phyloP scores from a whole-genome alignment of 2,329 filamentous ascomycete species.

The Calonectria fujianensis region DNA sequence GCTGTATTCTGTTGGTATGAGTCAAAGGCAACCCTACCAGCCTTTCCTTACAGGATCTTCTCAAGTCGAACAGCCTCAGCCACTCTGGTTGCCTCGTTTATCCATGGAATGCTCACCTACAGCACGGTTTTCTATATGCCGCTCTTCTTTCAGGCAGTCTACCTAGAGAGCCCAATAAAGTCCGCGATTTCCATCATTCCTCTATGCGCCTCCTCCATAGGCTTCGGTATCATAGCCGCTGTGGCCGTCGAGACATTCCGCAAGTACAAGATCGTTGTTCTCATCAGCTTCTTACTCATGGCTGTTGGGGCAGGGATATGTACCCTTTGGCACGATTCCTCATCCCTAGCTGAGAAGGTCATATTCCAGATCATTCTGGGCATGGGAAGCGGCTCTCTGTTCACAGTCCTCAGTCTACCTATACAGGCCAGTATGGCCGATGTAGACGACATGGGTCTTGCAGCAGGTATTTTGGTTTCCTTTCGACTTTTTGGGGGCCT shows the following conservation, averaged over 20 bases:
- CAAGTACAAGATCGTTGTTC: background rate
- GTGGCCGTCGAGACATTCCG: background rate
- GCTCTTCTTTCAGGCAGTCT: background rate
- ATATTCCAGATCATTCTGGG: slow-evolving; percentile 3
- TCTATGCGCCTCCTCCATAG: background rate
- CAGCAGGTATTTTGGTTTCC: background rate
- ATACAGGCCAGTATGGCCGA: background rate
- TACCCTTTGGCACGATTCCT: background rate
- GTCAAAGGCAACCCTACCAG: background rate
- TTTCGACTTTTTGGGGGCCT: background rate
- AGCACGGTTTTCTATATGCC: background rate
- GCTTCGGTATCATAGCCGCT: background rate
- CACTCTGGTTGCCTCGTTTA: background rate
- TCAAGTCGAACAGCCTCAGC: background rate
- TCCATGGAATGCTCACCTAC: background rate
- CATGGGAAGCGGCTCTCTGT: slow-evolving; percentile 7
- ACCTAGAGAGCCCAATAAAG: background rate
- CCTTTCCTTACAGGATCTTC: slow-evolving; percentile 4
- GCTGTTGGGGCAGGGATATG: background rate
- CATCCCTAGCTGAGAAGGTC: background rate
- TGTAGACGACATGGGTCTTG: background rate
- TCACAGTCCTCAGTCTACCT: background rate
- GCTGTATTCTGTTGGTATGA: background rate
- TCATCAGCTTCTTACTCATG: background rate
- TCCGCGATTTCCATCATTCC: background rate